These are phyloP conservation scores for Cucumis cinereus DNA, from an alignment of 306 rosid genomes.

Conservation along the genomic window DNA sequence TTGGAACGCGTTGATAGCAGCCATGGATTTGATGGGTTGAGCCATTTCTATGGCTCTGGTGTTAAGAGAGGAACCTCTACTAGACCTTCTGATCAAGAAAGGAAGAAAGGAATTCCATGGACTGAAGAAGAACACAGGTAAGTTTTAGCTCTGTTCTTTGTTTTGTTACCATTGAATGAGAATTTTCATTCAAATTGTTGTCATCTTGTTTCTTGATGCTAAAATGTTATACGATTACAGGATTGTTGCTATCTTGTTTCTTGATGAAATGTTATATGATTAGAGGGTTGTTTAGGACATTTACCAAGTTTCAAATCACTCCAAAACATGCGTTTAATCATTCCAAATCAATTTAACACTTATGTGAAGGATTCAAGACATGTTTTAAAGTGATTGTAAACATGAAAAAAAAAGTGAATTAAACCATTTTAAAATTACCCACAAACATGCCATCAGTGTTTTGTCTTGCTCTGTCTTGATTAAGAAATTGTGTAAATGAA, in stretches of 20 bases:
- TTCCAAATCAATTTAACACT: too few relatives aligned
- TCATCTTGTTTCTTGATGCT: background rate
- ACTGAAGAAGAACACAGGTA: slow-evolving; percentile 93
- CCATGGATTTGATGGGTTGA: slow-evolving; percentile 50
- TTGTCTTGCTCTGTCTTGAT: background rate
- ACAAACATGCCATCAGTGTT: background rate
- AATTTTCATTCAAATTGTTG: background rate
- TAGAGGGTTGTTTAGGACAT: too few relatives aligned
- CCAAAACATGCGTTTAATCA: too few relatives aligned
- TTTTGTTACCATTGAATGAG: background rate
- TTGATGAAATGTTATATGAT: too few relatives aligned
- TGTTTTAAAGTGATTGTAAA: too few relatives aligned
- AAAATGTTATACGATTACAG: background rate
- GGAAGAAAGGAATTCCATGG: slow-evolving; percentile 93
- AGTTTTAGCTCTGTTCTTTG: background rate
- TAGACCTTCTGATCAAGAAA: slow-evolving; percentile 63
- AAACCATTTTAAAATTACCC: too few relatives aligned
- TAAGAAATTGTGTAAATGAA: background rate
- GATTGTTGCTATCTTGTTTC: too few relatives aligned
- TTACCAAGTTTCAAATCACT: too few relatives aligned
- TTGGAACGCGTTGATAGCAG: slow-evolving; percentile 43
- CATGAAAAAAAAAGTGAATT: too few relatives aligned
- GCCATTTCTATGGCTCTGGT: slow-evolving; percentile 41
- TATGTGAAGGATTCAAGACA: too few relatives aligned
- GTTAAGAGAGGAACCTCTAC: slow-evolving; percentile 44